Conservation (phyloP, 306 rosid genomes). For the Pyrus communis region DNA sequence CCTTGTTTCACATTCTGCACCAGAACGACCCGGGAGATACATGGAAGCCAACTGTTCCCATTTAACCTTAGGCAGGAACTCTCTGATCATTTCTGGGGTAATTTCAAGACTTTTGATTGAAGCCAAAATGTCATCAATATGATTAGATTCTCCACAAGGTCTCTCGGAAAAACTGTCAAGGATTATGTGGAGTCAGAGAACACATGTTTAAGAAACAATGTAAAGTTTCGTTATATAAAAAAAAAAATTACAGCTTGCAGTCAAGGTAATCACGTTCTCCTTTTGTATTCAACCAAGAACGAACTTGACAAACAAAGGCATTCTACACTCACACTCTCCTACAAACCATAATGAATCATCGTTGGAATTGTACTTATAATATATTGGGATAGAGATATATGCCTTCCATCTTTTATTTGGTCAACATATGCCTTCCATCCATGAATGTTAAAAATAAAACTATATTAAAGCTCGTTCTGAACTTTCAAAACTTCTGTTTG, state of each 20-base stretch:
- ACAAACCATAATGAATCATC: background rate
- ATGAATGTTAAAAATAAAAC: background rate
- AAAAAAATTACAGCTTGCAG: background rate
- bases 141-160: conserved; percentile 40
- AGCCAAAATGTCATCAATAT: conserved; percentile 44
- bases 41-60: conserved; percentile 83
- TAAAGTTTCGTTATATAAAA: background rate
- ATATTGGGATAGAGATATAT: background rate
- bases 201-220: background rate
- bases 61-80: conserved; percentile 67
- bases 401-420: background rate
- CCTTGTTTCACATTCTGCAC: conserved; percentile 92
- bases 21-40: conserved; percentile 57
- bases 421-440: background rate
- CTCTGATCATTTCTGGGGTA: conserved; percentile 45
- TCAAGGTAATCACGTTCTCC: background rate
- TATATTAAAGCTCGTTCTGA: background rate
- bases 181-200: conserved; percentile 7
- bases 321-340: background rate
- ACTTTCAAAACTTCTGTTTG: background rate
- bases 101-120: conserved; percentile 57
- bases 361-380: background rate
- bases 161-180: conserved; percentile 37
- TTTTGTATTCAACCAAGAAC: background rate
- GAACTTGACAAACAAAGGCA: background rate